phyloP scores from a whole-genome alignment of 2,329 filamentous ascomycete species.

The Aureobasidium sp. region DNA sequence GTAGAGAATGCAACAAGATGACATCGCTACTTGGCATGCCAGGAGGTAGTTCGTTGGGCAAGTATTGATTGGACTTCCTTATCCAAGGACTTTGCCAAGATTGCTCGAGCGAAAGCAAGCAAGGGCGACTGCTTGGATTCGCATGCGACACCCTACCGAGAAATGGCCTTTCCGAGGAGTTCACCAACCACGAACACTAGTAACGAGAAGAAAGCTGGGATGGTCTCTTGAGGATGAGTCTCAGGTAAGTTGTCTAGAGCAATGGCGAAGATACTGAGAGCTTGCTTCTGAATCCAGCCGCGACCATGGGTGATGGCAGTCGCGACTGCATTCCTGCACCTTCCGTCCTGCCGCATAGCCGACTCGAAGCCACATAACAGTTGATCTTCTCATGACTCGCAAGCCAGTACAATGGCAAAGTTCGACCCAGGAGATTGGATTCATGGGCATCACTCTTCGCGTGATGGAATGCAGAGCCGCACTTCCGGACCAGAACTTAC shows the following conservation, averaged over 20 bases:
- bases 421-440: not conserved
- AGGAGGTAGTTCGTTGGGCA: not conserved
- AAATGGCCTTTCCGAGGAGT: not conserved
- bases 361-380: not conserved
- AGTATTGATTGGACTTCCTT: not conserved
- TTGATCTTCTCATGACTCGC: not conserved
- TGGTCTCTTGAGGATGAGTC: not conserved
- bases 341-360: not conserved
- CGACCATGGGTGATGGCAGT: too few species aligned
- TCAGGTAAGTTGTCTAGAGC: not conserved
- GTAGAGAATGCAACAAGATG: not conserved
- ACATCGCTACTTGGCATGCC: not conserved
- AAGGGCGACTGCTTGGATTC: not conserved
- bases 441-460: not conserved
- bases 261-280: not conserved
- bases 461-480: constrained; percentile 13
- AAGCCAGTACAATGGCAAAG: not conserved
- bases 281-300: not conserved
- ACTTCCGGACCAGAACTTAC: not conserved
- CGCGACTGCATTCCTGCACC: not conserved
- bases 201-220: not conserved
- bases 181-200: not conserved
- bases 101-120: not conserved
- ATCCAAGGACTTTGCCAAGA: not conserved
- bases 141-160: not conserved